Base-by-base conservation (phyloP, 2,329 filamentous ascomycete species). In the Nemania sp. region DNA sequence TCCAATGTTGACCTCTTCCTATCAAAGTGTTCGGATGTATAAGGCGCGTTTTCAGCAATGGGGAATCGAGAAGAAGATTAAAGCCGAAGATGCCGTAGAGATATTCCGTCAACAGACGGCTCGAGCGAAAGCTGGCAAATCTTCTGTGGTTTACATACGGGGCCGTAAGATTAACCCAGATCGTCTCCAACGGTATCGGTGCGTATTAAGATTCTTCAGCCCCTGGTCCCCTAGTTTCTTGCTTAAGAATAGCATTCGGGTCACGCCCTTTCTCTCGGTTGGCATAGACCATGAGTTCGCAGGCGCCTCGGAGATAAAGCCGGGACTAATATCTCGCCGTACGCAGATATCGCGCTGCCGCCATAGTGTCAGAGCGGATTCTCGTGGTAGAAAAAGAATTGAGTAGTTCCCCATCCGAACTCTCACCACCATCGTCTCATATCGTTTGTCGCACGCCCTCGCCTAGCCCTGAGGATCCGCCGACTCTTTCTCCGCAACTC, bases 21-120 rank as follows among this genome's bases (percentile, higher is more conserved):
- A 38, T 52, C 58, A 53, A 68, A 77, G 75, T 60, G 68, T 75
- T 63, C 73, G 75, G 10, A 77, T 77, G 76, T 77, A 77, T 60
- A 77, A 77, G 58, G 74, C 75, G 13, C 75, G 74, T 27, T 77
- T 77, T 58, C 73, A 75, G 57, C 75, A 75, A 67, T 77, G 76
- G 76, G 74, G 74, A 13, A 77, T 77, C 54, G 75, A 77, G 65
- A 77, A 77, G 71, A 77, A 77, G 52, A 76, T 77, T 56, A 77
- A 77, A 53, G 74, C 76, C 52, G 70, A 72, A 60, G 76, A 77
- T 57, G 76, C 75, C 64, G 70, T 77, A 27, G 76, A 77, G 71
- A 77, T 77, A 52, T 75, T 76, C 56, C 75, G 76, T 66, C 76
- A 77, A 53, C 74, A 76, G 61, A 75, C 70, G n/a, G 73, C 72